Evolutionary conservation across 768 basidiomycete genomes (phyloP).

Genomic region (Gloeostereum incarnatum): DNA sequence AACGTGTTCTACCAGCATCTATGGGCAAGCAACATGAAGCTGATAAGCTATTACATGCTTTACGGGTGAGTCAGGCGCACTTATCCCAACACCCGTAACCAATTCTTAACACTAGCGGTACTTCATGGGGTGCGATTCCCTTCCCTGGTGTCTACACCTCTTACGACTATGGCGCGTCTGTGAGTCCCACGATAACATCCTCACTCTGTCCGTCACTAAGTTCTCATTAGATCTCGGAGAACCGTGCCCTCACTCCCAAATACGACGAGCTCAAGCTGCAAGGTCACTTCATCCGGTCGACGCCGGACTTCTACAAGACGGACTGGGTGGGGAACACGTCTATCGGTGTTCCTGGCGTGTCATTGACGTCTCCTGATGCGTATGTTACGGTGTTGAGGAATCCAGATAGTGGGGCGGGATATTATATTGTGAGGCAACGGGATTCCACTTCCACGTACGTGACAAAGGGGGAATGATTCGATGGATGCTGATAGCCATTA

Average conservation of each 20-base stretch:
- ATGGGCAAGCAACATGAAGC: constrained; percentile 75
- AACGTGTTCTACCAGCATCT: constrained; percentile 73
- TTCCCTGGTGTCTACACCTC: constrained; percentile 27
- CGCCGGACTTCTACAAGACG: constrained; percentile 74
- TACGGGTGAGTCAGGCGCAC: constrained; percentile 42
- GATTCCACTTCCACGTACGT: constrained; percentile 61
- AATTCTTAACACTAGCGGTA: constrained; percentile 43
- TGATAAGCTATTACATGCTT: constrained; percentile 82
- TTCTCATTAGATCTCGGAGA: constrained; percentile 46
- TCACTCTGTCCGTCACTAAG: background rate
- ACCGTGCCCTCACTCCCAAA: constrained; percentile 55
- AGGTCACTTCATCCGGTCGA: constrained; percentile 70
- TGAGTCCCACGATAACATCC: constrained; percentile 12
- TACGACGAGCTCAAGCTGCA: constrained; percentile 73
- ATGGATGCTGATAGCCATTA: background rate
- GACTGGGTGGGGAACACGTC: constrained; percentile 60
- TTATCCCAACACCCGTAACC: background rate
- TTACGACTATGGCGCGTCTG: constrained; percentile 74
- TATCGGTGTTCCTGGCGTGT: constrained; percentile 23
- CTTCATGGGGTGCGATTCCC: constrained; percentile 78
- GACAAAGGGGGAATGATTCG: background rate
- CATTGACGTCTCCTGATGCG: constrained; percentile 27
- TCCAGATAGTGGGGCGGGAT: constrained; percentile 54
- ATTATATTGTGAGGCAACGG: constrained; percentile 62
- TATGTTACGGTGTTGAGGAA: constrained; percentile 61